Base-by-base conservation (phyloP, 768 basidiomycete species). In the Hygrophoropsis aurantiaca region DNA sequence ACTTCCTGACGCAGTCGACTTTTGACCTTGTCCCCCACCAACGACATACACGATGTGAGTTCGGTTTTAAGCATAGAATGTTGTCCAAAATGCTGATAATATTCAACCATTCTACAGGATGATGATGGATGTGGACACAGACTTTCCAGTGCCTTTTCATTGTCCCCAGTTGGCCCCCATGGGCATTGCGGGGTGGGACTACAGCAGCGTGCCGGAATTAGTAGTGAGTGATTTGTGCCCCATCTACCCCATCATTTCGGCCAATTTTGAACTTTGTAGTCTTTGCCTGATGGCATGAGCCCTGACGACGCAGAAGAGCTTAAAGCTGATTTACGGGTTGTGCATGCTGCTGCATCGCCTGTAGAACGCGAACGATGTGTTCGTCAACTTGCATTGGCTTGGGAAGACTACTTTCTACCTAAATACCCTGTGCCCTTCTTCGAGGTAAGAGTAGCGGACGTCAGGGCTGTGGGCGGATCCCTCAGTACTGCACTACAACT, bases 331-430 rank as follows among this genome's bases (percentile, higher is more conserved):
- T 43, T 52, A 1, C 15, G 45, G 7, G 46, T 46, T 13, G 35
- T 60, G 15, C 62, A 57, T 27, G 41, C 36, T 20, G 55, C 64
- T 8, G 20, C 44, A 20, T 27, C 37, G 4, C 51, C 36, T 11
- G 32, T 15, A 1, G 60, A 60, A 1, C 20, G 57, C 13, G 56
- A 53, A 18, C 65, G 62, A 19, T 42, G 24, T 38, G 35, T 65
- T 18, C 65, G 64, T 26, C 46, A 58, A 18, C 51, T 67, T 7
- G 64, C 62, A 0, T 55, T 65, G 13, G 49, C 53, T 3, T 65
- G 65, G 64, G 64, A 65, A 23, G 60, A 65, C 38, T 60, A 67
- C 43, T 65, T 51, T 33, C 62, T 65, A 11, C 62, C 62, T 19
- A 65, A 57, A 30, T 65, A 45, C 25, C 64, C 65, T 2, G 19